These are phyloP conservation scores for Microdochium bolleyi DNA, from an alignment of 2,329 filamentous ascomycete species.

Conservation along the genomic window DNA sequence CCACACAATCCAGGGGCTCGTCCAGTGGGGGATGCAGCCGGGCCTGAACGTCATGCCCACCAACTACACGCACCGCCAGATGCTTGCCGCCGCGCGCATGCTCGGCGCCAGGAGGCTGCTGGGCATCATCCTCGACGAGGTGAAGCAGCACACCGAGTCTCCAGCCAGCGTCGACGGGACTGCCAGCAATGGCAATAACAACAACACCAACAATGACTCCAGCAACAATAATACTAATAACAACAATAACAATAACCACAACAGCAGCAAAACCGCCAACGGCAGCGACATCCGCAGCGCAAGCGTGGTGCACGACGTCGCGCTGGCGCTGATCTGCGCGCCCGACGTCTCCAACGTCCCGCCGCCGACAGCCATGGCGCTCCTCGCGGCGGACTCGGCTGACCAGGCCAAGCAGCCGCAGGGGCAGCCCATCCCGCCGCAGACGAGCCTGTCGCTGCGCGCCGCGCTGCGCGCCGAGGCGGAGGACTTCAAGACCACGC, in stretches of 20 bases:
- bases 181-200: too few species aligned
- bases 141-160: conserved; percentile 50
- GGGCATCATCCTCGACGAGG: conserved; percentile 56
- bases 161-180: too few species aligned
- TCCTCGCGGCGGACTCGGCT: conserved; percentile 16
- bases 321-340: conserved; percentile 60
- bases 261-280: neutral
- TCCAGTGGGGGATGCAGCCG: conserved; percentile 58
- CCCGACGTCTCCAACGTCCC: conserved; percentile 45
- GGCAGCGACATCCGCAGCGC: conserved; percentile 36
- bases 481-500: conserved; percentile 47
- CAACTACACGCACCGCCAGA: conserved; percentile 64
- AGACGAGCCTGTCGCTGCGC: conserved; percentile 47
- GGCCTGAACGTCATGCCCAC: conserved; percentile 48
- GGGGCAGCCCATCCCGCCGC: conserved; percentile 26
- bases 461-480: conserved; percentile 51
- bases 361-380: conserved; percentile 18
- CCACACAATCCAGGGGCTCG: conserved; percentile 52
- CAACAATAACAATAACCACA: too few species aligned
- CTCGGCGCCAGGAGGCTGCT: conserved; percentile 56
- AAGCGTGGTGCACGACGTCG: conserved; percentile 60
- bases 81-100: conserved; percentile 52
- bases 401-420: conserved; percentile 15
- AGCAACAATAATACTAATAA: too few species aligned
- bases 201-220: too few species aligned